Evolutionary conservation across 2,329 filamentous ascomycete species (phyloP).

Genomic region (Ilyonectria destructans): DNA sequence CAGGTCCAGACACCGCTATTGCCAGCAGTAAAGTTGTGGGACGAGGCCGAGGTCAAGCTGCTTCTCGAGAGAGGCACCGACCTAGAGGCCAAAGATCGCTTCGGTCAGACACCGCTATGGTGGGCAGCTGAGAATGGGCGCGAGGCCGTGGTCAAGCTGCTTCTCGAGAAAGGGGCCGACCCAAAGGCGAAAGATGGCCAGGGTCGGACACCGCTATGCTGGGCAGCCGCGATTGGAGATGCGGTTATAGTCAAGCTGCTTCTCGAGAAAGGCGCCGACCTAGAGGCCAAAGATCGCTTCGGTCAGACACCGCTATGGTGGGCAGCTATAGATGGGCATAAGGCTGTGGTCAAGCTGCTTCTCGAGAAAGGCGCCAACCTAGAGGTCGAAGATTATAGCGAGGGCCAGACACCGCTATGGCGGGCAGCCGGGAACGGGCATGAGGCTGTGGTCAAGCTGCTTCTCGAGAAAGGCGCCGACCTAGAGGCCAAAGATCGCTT

Average conservation of each 20-base stretch:
- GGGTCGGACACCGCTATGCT: background rate
- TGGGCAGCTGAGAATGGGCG: background rate
- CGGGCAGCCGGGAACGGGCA: background rate
- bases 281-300: background rate
- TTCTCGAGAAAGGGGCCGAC: conserved; percentile 7
- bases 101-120: background rate
- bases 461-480: background rate
- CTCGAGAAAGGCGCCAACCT: background rate
- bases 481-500: background rate
- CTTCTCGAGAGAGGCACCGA: background rate
- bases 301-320: background rate
- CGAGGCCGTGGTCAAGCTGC: background rate
- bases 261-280: conserved; percentile 4
- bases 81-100: background rate
- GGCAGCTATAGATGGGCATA: background rate
- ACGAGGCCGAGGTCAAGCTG: background rate
- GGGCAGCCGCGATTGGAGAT: background rate
- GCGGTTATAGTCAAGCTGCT: background rate
- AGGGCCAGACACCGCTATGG: background rate
- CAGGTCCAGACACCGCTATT: conserved; percentile 7
- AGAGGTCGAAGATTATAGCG: background rate
- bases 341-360: background rate
- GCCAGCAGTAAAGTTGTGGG: conserved; percentile 2
- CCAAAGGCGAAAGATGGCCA: background rate
- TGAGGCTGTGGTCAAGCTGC: conserved; percentile 7